phyloP scores from a whole-genome alignment of 495 filamentous ascomycete species.

The Neurospora discreta region DNA sequence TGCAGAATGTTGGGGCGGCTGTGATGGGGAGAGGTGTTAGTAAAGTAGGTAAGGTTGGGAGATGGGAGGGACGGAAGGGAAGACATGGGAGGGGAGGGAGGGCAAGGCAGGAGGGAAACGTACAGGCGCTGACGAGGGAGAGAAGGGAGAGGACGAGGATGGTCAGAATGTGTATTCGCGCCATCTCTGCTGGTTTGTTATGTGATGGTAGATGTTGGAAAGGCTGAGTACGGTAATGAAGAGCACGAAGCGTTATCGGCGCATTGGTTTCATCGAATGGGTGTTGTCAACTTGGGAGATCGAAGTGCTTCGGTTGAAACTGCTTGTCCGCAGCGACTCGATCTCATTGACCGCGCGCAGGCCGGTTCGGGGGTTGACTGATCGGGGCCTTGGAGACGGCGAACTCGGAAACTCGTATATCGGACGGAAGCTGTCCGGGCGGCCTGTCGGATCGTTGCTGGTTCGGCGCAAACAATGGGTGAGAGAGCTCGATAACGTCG shows the following conservation, averaged over 20 bases:
- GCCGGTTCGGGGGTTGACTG: not conserved
- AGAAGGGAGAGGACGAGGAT: constrained; percentile 22
- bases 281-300: not conserved
- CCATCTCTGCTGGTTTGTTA: constrained; percentile 14
- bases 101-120: constrained; percentile 3
- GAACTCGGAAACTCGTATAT: not conserved
- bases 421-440: not conserved
- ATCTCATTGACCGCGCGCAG: not conserved
- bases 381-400: not conserved
- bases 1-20: constrained; percentile 80
- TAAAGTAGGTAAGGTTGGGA: not conserved
- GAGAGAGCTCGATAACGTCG: not conserved
- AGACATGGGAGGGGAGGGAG: too few relatives aligned
- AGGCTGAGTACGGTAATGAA: not conserved
- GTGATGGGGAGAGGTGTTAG: constrained; percentile 12
- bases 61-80: not conserved
- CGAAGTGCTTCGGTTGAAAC: not conserved
- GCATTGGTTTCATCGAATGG: not conserved
- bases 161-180: constrained; percentile 22
- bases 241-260: not conserved
- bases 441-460: not conserved
- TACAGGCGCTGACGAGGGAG: constrained; percentile 25
- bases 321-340: not conserved
- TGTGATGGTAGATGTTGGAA: not conserved
- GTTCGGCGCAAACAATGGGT: not conserved